A percentile compares a stretch with the other conserved stretches of the same genome.
Evolutionary conservation across 306 rosid genomes (phyloP).

Genomic region (Vigna hirtella): DNA sequence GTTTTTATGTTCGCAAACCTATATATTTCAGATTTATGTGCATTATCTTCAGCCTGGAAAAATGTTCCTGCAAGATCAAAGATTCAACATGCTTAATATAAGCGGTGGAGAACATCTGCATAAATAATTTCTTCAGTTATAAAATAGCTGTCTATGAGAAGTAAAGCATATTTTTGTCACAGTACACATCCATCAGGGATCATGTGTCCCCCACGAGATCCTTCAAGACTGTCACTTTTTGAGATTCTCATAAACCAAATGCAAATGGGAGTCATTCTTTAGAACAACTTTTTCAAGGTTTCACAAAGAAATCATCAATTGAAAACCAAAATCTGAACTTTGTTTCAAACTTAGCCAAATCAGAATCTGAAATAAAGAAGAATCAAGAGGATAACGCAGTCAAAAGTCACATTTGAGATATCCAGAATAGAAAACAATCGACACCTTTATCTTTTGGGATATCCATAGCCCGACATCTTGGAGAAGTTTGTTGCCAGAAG

Average conservation of each 20-base stretch:
- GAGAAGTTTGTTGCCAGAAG: slow-evolving; percentile 96
- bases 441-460: slow-evolving; percentile 85
- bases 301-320: slow-evolving; percentile 1
- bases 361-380: slow-evolving; percentile 17
- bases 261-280: slow-evolving; percentile 10
- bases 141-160: not conserved
- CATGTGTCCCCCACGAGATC: slow-evolving; percentile 36
- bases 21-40: slow-evolving; percentile 87
- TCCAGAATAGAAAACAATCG: slow-evolving; percentile 16
- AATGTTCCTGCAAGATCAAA: slow-evolving; percentile 71
- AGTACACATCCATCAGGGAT: slow-evolving; percentile 17
- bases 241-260: slow-evolving; percentile 5
- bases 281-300: not conserved
- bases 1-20: slow-evolving; percentile 59
- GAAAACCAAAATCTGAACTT: slow-evolving; percentile 25
- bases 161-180: slow-evolving; percentile 29
- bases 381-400: not conserved
- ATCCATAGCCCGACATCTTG: slow-evolving; percentile 96
- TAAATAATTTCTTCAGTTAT: not conserved
- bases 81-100: slow-evolving; percentile 30
- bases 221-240: slow-evolving; percentile 40
- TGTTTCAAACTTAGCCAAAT: slow-evolving; percentile 26
- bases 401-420: slow-evolving; percentile 7
- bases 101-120: not conserved
- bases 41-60: slow-evolving; percentile 53